Evolutionary conservation across 257 asterid species (phyloP).

Genomic region (Lycium ferocissimum): DNA sequence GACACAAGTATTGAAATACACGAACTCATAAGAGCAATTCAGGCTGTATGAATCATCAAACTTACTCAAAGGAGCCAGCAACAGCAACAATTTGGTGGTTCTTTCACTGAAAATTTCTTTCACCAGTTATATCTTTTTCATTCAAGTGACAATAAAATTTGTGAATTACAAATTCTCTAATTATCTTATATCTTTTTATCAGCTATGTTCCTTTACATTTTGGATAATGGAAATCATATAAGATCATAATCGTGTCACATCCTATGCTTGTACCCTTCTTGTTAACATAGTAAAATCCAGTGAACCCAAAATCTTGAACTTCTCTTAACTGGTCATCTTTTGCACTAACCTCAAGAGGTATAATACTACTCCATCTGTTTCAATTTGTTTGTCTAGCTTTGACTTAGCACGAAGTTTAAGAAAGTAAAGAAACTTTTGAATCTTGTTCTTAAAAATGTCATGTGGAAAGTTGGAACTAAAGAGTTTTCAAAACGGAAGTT

Average conservation of each 20-base stretch:
- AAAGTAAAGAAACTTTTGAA: too few relatives aligned
- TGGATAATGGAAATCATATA: background rate
- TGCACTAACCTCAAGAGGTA: background rate
- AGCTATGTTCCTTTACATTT: background rate
- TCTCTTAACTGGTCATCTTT: background rate
- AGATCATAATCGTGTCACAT: background rate
- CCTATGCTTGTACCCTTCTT: background rate
- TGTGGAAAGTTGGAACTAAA: too few relatives aligned
- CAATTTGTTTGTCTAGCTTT: too few relatives aligned
- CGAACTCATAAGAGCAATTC: background rate
- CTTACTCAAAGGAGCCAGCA: background rate
- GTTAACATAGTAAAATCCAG: background rate
- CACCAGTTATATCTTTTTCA: background rate
- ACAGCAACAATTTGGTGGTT: background rate
- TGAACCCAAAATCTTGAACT: background rate
- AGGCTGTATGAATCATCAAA: background rate
- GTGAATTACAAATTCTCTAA: conserved; percentile 19
- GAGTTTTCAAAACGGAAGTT: too few relatives aligned
- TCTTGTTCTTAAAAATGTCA: too few relatives aligned
- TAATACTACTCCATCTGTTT: too few relatives aligned
- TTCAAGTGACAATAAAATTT: background rate
- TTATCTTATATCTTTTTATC: background rate
- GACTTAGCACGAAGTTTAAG: too few relatives aligned
- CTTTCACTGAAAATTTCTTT: too few relatives aligned
- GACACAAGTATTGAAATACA: background rate